Evolutionary conservation across 345 rosid genomes (phyloP), one percentile per base, ranked within the genome.

Genomic region (Melastoma malabathricum): DNA sequence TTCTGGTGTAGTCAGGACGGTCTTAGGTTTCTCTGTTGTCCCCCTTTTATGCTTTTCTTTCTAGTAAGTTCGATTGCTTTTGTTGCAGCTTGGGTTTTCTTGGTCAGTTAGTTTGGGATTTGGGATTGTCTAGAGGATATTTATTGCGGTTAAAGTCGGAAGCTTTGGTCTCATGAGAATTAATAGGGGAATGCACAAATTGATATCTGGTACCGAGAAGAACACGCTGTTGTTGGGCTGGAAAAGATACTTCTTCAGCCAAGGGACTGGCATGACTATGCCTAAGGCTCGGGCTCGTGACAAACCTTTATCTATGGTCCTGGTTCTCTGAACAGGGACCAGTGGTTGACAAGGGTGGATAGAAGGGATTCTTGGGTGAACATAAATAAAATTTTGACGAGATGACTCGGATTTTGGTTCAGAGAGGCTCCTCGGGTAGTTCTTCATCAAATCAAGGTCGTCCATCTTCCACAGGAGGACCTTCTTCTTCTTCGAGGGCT

Each of bases 151-250:
- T 81, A 75, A 38, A 64, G 69, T 78, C 69, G 68, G 74, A 76
- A 75, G 75, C 74, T 75, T 72, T 68, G 83, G 68, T 84, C 83
- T 83, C 86, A 82, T 92, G 96, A 86, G 86, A 80, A 72, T 80
- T 84, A 77, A 63, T 76, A 86, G 98, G 96, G 98, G 98, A 80
- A 92, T 92, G 93, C 98, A 81, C 88, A 86, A 78, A 79, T 73
- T 49, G 75, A 74, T 79, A 75, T 56, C 73, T 66, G 71, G 69
- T 75, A 80, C 80, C 76, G 78, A 69, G 70, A 82, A 66, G 58
- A 57, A 31, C 59, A 16, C 48, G 20, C 47, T 65, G 71, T 67
- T 76, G 58, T 67, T 76, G 56, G 80, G 86, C 77, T 79, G 85
- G 82, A 86, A 90, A 72, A 78, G 82, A 69, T 76, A 92, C 73